Percentiles rank a stretch among this genome's conserved stretches.
Conservation (phyloP, 1,284 basidiomycete species). For the Agaricales sp. region DNA sequence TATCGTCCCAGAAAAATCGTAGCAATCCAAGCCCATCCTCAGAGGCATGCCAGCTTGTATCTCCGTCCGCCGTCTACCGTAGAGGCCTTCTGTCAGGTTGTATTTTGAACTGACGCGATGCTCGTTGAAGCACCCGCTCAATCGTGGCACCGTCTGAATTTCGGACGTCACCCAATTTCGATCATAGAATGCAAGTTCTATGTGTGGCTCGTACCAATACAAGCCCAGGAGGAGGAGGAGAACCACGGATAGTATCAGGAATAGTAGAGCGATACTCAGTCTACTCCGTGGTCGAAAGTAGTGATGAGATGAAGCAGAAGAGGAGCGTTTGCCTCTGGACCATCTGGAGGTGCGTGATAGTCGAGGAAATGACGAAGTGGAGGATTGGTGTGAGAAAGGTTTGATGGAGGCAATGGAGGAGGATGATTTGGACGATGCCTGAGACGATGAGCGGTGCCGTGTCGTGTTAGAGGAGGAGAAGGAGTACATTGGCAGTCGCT, state of each 20-base stretch:
- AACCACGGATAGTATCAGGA: constrained; percentile 21
- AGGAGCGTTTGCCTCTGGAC: too few relatives aligned
- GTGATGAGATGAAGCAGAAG: too few relatives aligned
- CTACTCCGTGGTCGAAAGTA: too few relatives aligned
- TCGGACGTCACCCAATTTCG: constrained; percentile 66
- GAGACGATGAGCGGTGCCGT: constrained; percentile 13
- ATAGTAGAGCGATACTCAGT: too few relatives aligned
- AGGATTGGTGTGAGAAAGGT: too few relatives aligned
- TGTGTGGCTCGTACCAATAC: constrained; percentile 65
- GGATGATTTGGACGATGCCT: background rate
- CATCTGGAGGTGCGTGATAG: background rate
- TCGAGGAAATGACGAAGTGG: background rate
- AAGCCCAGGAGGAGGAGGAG: constrained; percentile 36
- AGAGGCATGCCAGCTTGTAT: constrained; percentile 72
- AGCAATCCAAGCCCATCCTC: constrained; percentile 77
- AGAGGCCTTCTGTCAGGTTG: constrained; percentile 54
- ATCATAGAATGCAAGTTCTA: constrained; percentile 72
- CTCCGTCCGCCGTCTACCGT: constrained; percentile 52
- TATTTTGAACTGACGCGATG: constrained; percentile 50
- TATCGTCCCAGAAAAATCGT: constrained; percentile 77
- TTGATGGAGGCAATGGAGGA: constrained; percentile 6
- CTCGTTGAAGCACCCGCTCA: constrained; percentile 68
- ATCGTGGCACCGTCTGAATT: constrained; percentile 47
- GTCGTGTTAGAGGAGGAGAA: constrained; percentile 14
- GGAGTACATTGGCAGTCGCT: constrained; percentile 26